Percentiles rank a stretch among this genome's conserved stretches.
Conservation (phyloP, 106 monocot species). For the Dioscorea alata region DNA sequence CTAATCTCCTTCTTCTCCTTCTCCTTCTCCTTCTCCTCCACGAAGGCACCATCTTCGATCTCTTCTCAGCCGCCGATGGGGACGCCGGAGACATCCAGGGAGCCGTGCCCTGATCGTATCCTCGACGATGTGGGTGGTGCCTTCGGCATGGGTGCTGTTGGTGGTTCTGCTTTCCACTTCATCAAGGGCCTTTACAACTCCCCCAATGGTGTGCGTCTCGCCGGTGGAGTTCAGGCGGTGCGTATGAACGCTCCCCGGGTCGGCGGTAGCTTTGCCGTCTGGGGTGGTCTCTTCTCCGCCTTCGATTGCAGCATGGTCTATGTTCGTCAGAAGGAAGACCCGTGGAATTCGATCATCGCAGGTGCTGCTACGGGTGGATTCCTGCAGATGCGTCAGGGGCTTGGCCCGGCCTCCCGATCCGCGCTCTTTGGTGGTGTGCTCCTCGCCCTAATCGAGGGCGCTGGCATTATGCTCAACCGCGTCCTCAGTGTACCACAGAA, state of each 20-base stretch:
- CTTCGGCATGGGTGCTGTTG: conserved; percentile 90
- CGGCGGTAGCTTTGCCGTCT: conserved; percentile 94
- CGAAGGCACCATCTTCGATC: not conserved
- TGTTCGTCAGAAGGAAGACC: conserved; percentile 90
- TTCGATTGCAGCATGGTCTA: conserved; percentile 93
- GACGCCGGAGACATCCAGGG: conserved; percentile 83
- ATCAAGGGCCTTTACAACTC: conserved; percentile 80
- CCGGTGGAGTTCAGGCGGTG: conserved; percentile 56
- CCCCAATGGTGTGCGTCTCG: conserved; percentile 71
- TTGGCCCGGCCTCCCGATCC: conserved; percentile 40
- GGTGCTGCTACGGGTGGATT: conserved; percentile 88
- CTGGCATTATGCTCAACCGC: conserved; percentile 56
- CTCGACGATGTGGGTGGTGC: conserved; percentile 82
- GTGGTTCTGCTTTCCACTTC: conserved; percentile 86
- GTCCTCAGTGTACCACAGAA: conserved; percentile 36
- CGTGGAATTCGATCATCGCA: conserved; percentile 85
- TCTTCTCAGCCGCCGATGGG: conserved; percentile 36
- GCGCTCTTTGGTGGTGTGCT: conserved; percentile 54
- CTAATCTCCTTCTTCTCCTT: not conserved
- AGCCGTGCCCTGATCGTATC: conserved; percentile 89
- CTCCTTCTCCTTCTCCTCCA: not conserved
- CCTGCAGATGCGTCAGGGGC: conserved; percentile 67
- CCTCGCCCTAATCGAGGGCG: conserved; percentile 66
- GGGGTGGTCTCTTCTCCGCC: conserved; percentile 88
- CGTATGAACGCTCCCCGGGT: conserved; percentile 86